Conservation (phyloP, 805 yeast species). For the Candida hungchunana region DNA sequence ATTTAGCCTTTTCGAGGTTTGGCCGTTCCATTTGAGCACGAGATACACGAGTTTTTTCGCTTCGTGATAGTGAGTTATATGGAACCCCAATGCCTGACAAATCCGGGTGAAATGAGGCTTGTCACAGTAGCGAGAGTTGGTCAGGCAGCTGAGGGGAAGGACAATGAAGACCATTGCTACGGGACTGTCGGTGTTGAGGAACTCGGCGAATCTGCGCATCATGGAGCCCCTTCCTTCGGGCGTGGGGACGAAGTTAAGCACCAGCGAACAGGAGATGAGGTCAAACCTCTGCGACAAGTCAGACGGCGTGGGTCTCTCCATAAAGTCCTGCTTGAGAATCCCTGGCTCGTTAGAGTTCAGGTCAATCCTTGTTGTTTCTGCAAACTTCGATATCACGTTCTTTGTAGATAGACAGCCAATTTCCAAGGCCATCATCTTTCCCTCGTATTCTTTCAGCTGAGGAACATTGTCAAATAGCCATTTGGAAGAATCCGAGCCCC, state of each 20-base stretch:
- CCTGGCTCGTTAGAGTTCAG: slow-evolving; percentile 72
- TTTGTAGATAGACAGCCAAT: slow-evolving; percentile 74
- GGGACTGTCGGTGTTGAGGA: slow-evolving; percentile 36
- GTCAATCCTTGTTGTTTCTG: slow-evolving; percentile 57
- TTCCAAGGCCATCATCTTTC: slow-evolving; percentile 52
- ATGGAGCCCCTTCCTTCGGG: slow-evolving; percentile 70
- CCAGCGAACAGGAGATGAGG: slow-evolving; percentile 78
- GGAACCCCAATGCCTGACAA: slow-evolving; percentile 59
- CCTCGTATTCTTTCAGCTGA: slow-evolving; percentile 25
- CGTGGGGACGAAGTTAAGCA: slow-evolving; percentile 81
- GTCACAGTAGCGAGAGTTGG: slow-evolving; percentile 76
- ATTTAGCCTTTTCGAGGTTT: background rate
- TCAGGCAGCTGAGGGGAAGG: slow-evolving; percentile 81
- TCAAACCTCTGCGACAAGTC: slow-evolving; percentile 46
- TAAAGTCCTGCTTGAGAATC: slow-evolving; percentile 77
- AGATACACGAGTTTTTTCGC: slow-evolving; percentile 74
- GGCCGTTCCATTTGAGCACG: slow-evolving; percentile 50
- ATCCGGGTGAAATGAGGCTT: slow-evolving; percentile 39
- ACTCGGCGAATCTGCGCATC: slow-evolving; percentile 56
- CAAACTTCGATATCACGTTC: slow-evolving; percentile 53
- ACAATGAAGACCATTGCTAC: slow-evolving; percentile 61
- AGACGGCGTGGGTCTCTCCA: slow-evolving; percentile 64
- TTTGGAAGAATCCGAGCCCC: slow-evolving; percentile 94
- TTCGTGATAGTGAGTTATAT: slow-evolving; percentile 41
- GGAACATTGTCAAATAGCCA: slow-evolving; percentile 70